Evolutionary conservation across 495 filamentous ascomycete genomes (phyloP), one percentile per base, ranked within the genome.

Genomic region (Tuber microsphaerosporum): DNA sequence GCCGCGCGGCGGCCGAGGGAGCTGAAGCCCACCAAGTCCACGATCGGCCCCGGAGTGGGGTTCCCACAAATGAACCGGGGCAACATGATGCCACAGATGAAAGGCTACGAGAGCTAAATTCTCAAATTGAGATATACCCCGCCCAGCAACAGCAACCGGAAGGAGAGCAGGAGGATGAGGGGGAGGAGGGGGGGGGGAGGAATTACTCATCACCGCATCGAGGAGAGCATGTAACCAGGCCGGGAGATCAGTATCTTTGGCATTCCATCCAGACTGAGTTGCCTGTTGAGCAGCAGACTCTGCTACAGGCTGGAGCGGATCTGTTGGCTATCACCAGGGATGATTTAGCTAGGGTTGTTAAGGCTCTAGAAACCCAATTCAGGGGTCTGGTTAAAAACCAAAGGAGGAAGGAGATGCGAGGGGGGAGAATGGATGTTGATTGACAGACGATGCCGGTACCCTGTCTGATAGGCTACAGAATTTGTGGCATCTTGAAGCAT

Each of bases 361-460:
- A 83, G 74, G 84, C 85, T 69, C 83, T 89, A 41, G 88, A 89
- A 71, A 85, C 85, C 69, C 88, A 88, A 81, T 85, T 85, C 48
- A 85, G 84, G 12, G 84, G 86, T 71, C 84, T 81, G 16, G 74
- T 81, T 71, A 86, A 74, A 71, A 81, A 81, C 31, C 74, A 81
- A 70, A 77, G 74, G 42, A 77, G 80, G 76, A 84, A 78, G 73
- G 82, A 81, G 65, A 86, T 82, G 74, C 84, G 73, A 69, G 83
- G 81, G 74, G 79, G 77, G 42, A 76, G 65, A 71, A 75, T 77
- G 77, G 80, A 76, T 68, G 75, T 71, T 69, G 81, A 76, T 56
- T 78, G 71, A 65, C 6, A 16, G 56, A 19, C 56, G 17, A 39
- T 65, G 17, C 26, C 56, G 9, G 22, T 65, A 34, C 26, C 31